Conservation (phyloP, 2,329 filamentous ascomycete genomes). For the Paradendryphiella salina region DNA sequence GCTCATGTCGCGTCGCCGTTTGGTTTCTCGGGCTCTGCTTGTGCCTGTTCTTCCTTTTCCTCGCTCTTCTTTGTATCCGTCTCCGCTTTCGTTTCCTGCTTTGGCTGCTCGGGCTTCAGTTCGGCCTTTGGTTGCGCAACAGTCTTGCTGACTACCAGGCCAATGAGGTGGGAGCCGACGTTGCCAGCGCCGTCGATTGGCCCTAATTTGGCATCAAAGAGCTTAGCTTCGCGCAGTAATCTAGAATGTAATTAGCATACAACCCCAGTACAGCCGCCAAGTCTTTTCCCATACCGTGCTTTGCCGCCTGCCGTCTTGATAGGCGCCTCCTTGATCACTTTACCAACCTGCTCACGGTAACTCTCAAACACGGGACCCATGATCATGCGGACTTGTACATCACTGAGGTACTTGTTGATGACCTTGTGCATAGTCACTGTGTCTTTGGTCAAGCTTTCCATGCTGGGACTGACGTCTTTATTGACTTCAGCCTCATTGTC, state of each 20-base stretch:
- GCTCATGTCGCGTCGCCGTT: not conserved
- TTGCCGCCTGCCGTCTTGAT: conserved; percentile 70
- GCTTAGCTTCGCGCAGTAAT: conserved; percentile 75
- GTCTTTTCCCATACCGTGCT: conserved; percentile 62
- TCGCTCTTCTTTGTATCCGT: not conserved
- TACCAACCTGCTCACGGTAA: conserved; percentile 78
- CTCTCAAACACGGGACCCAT: conserved; percentile 83
- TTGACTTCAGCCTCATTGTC: conserved; percentile 55
- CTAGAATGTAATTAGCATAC: conserved; percentile 51
- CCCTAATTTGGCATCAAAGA: conserved; percentile 69
- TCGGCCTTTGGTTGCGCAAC: conserved; percentile 25
- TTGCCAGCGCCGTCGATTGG: conserved; percentile 80
- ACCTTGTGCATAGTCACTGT: conserved; percentile 83
- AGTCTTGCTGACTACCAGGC: conserved; percentile 64
- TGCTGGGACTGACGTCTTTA: conserved; percentile 65
- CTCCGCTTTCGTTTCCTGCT: not conserved
- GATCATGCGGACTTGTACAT: conserved; percentile 75
- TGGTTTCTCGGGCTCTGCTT: not conserved
- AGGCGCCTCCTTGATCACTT: conserved; percentile 66
- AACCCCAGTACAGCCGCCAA: not conserved
- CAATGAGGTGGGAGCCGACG: conserved; percentile 69
- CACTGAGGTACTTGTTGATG: conserved; percentile 77
- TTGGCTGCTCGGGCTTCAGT: conserved; percentile 1
- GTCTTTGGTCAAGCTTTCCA: conserved; percentile 86
- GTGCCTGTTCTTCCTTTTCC: not conserved